Evolutionary conservation across 164 flowering plant genomes (phyloP), one percentile per base, ranked within the genome.

Genomic region (Paratinospora sagittata): DNA sequence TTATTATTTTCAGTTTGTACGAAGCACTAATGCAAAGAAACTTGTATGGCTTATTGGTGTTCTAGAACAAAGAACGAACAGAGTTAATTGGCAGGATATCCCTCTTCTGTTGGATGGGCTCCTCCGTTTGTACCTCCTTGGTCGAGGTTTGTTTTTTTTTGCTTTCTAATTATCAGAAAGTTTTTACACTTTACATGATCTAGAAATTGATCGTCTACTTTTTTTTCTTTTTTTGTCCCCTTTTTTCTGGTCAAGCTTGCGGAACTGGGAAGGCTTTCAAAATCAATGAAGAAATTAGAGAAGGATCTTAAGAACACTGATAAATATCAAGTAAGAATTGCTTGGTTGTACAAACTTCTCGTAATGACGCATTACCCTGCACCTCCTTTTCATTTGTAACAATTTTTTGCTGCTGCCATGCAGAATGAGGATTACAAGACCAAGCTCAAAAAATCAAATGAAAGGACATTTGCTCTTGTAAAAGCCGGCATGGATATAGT

Each of bases 81-180:
- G 98, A 96, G 64, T 74, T 84, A 60, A 61, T 96, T 81, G 97
- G 95, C 47, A 84, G 92, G 80, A 88, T 93, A 10, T 89, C 99
- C 69, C 97, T 96, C 55, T 96, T 81, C 82, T 93, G 98, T 77
- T 96, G 96, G 96, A 65, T 91, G 92, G 97, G 98, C 64, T 87
- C 98, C 63, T 91, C 98, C 61, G 63, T 84, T 26, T 93, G 96
- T 70, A 83, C 85, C 60, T 78, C 91, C 67, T 78, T 96, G 83
- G 88, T 88, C 77, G 98, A 96, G 97, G 98, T 90, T 52, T 67
- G 86, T 74, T 24, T 9, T 73, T 66, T 26, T 27, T 64, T 64
- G 23, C 69, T 49, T 68, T 41, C 49, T 12, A 21, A 6, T 26
- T 27, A 19, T 19, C 6, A 27, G 41, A 21, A 63, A 23, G 19